Evolutionary conservation across 2,329 filamentous ascomycete species (phyloP).

Genomic region (Chaetomiaceae sp.): DNA sequence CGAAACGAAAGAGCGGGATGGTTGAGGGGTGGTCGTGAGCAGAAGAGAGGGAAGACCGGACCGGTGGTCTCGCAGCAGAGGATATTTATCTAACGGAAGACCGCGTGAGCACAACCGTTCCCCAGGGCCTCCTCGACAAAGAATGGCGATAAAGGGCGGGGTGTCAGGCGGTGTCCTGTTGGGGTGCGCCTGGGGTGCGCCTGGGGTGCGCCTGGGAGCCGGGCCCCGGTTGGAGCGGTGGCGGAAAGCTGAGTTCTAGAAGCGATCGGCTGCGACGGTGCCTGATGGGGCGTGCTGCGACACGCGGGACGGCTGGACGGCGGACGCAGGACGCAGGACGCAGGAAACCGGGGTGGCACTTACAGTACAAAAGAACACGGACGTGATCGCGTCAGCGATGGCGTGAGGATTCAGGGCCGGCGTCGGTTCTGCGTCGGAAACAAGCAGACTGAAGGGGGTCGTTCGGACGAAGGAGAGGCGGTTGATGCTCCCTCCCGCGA

Average conservation of each 20-base stretch:
- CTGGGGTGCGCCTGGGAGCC: conserved; percentile 1
- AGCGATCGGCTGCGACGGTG: conserved; percentile 10
- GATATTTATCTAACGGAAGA: conserved; percentile 8
- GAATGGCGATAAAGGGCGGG: conserved; percentile 1
- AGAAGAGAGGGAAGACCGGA: not conserved
- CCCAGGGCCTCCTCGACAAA: not conserved
- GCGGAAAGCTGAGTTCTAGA: conserved; percentile 12
- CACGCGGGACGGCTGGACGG: not conserved
- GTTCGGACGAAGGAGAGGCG: not conserved
- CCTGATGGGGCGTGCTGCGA: not conserved
- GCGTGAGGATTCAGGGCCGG: too few species aligned
- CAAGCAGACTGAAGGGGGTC: not conserved
- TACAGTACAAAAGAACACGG: conserved; percentile 9
- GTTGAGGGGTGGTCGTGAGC: not conserved
- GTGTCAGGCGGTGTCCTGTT: not conserved
- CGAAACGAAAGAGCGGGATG: not conserved
- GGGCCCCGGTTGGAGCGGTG: conserved; percentile 4
- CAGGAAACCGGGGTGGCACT: conserved; percentile 6
- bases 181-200: too few species aligned
- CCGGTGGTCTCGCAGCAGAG: not conserved
- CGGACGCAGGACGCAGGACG: not conserved
- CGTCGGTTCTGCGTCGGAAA: not conserved
- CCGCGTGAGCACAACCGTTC: conserved; percentile 6
- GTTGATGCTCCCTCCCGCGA: not conserved
- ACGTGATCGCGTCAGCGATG: not conserved